phyloP scores from a whole-genome alignment of 2,329 filamentous ascomycete species.

The Alternaria viburni region DNA sequence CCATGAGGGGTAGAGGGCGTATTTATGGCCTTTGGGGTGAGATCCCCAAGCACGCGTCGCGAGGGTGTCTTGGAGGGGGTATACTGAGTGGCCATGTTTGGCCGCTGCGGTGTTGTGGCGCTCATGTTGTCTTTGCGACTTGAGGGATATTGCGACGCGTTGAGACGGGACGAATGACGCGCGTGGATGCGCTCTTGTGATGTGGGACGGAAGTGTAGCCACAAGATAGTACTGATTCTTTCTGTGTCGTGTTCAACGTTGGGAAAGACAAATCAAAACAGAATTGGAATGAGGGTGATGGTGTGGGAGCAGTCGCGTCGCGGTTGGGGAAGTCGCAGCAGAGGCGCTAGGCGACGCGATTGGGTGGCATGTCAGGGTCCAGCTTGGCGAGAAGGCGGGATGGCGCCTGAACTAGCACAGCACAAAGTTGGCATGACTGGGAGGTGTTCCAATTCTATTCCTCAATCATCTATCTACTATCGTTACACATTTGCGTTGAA shows the following conservation, averaged over 20 bases:
- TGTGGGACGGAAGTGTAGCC: neutral
- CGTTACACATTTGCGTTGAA: neutral
- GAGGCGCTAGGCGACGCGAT: slow-evolving; percentile 22
- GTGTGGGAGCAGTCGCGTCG: slow-evolving; percentile 29
- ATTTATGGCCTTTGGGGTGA: slow-evolving; percentile 44
- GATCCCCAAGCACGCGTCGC: slow-evolving; percentile 45
- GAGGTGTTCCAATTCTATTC: neutral
- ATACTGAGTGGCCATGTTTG: slow-evolving; percentile 31
- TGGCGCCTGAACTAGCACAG: slow-evolving; percentile 1
- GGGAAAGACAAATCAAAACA: neutral
- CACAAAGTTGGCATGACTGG: neutral
- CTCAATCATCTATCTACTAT: neutral
- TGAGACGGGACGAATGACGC: slow-evolving; percentile 17
- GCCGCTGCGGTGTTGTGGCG: slow-evolving; percentile 29
- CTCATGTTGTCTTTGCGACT: slow-evolving; percentile 25
- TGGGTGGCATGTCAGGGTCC: slow-evolving; percentile 23
- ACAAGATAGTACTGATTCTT: slow-evolving; percentile 8
- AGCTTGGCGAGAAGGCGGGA: slow-evolving; percentile 13
- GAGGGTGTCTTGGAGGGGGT: slow-evolving; percentile 38
- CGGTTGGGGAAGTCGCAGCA: slow-evolving; percentile 25
- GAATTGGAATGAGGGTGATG: slow-evolving; percentile 10
- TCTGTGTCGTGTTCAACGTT: neutral
- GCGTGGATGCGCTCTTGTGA: slow-evolving; percentile 2
- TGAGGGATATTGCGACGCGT: slow-evolving; percentile 27
- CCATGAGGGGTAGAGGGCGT: slow-evolving; percentile 37